Percentiles rank a stretch among this genome's conserved stretches.
Conservation (phyloP, 1,284 basidiomycete genomes). For the Coriolopsis trogii region DNA sequence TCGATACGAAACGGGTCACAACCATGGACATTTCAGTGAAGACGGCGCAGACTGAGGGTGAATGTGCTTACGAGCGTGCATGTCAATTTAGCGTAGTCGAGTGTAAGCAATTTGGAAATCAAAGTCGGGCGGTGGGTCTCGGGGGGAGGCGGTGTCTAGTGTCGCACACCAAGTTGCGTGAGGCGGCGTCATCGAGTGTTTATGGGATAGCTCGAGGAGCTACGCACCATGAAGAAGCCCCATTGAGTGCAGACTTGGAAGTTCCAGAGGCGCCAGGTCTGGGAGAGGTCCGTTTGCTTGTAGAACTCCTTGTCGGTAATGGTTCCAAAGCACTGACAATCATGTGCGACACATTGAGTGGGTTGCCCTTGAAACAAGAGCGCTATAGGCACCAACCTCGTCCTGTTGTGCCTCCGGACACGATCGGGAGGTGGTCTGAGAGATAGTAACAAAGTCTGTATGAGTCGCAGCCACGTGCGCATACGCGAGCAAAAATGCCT, state of each 20-base stretch:
- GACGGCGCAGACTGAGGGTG: conserved; percentile 64
- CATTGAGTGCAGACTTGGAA: conserved; percentile 95
- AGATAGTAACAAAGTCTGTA: conserved; percentile 8
- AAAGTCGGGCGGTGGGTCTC: conserved; percentile 63
- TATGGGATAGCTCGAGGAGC: neutral
- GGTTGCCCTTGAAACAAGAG: neutral
- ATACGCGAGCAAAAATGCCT: too few species aligned
- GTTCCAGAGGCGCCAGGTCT: conserved; percentile 85
- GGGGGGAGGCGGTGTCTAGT: conserved; percentile 53
- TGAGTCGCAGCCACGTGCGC: neutral
- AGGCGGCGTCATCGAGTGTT: neutral
- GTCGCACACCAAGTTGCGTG: conserved; percentile 24
- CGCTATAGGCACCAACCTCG: conserved; percentile 46
- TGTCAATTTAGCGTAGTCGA: conserved; percentile 77
- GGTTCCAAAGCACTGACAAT: conserved; percentile 81
- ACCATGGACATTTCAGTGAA: neutral
- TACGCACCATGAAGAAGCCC: conserved; percentile 82
- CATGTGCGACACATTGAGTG: neutral
- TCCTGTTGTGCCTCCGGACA: conserved; percentile 59
- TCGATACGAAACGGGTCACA: neutral
- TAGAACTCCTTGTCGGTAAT: conserved; percentile 66
- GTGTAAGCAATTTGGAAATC: conserved; percentile 71
- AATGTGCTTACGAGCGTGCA: conserved; percentile 83
- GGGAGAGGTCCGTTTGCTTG: conserved; percentile 61
- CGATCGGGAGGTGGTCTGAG: conserved; percentile 58